Evolutionary conservation across 345 rosid genomes (phyloP).

Genomic region (Alliaria petiolata): DNA sequence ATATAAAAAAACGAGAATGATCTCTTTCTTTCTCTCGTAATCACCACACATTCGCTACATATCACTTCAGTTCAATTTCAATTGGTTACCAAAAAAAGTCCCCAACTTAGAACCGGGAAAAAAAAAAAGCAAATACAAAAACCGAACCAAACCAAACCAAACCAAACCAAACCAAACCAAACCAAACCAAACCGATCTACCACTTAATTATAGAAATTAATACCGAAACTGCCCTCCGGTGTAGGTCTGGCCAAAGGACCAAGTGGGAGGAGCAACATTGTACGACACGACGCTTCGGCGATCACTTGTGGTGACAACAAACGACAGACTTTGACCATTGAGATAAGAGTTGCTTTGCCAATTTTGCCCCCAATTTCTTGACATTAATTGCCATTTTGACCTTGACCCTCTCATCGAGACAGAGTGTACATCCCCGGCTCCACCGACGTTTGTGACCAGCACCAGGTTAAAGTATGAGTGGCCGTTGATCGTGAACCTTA

Average conservation of each 20-base stretch:
- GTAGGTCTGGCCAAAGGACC: slow-evolving; percentile 82
- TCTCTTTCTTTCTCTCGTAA: too few species aligned
- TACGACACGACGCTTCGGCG: slow-evolving; percentile 57
- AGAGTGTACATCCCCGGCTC: slow-evolving; percentile 66
- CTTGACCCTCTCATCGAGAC: slow-evolving; percentile 64
- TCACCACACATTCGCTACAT: slow-evolving; percentile 8
- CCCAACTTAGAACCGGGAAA: slow-evolving; percentile 27
- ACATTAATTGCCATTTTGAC: slow-evolving; percentile 64
- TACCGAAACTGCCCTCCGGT: slow-evolving; percentile 58
- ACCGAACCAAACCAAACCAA: too few species aligned
- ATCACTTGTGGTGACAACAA: slow-evolving; percentile 59
- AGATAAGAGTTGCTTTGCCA: slow-evolving; percentile 85
- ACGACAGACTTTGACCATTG: slow-evolving; percentile 69
- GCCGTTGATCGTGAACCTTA: slow-evolving; percentile 70
- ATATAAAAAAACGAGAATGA: too few species aligned
- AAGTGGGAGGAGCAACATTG: slow-evolving; percentile 58
- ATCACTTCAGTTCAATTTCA: slow-evolving; percentile 16
- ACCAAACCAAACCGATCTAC: background rate
- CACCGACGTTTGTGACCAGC: slow-evolving; percentile 67
- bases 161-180: too few species aligned
- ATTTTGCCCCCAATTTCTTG: slow-evolving; percentile 82
- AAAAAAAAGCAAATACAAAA: background rate
- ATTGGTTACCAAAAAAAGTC: slow-evolving; percentile 24
- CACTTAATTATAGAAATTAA: background rate
- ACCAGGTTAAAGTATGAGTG: slow-evolving; percentile 81